Evolutionary conservation across 768 basidiomycete genomes (phyloP), one percentile per base, ranked within the genome.

Genomic region (Boletus pseudo-olivaceus): DNA sequence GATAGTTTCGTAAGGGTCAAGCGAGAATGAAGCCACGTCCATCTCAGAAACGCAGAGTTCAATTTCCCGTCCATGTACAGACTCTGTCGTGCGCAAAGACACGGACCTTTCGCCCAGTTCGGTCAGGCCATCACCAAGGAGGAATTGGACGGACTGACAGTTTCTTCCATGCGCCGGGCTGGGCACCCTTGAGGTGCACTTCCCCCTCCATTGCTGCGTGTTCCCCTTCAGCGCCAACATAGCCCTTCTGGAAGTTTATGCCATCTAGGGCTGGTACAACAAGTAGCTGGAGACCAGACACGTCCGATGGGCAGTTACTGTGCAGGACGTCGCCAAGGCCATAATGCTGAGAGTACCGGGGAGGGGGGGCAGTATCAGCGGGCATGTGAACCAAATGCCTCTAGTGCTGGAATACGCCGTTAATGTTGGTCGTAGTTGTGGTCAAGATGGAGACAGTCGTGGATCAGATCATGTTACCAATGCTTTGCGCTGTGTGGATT

Each of bases 131-230:
- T 54, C 51, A 48, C 47, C 44, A 51, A 51, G 51, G 53, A 58
- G 41, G 39, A 54, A 47, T 53, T 50, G 38, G 49, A 57, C 12
- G 49, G 55, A 82, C 90, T 77, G 71, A 90, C 91, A 91, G 74
- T 75, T 82, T 82, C 52, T 73, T 70, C 83, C 87, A 89, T 59
- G 73, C 77, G 49, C 74, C 75, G 49, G 76, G 72, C 53, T 79
- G 78, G 34, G 78, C 77, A 52, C 82, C 87, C 71, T 93, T 94
- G 60, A 93, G 75, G 67, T 93, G 92, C 17, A 94, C 76, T 66
- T 93, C 92, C 44, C 93, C 93, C 65, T 93, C 91, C 49, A 94
- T 81, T 9, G 89, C 86, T 14, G 91, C 89, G 55, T 78, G 79
- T 69, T 93, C 91, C 48, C 81, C 88, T 52, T 91, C 89, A 23